Conservation (phyloP, 768 basidiomycete genomes). For the Suillus discolor region DNA sequence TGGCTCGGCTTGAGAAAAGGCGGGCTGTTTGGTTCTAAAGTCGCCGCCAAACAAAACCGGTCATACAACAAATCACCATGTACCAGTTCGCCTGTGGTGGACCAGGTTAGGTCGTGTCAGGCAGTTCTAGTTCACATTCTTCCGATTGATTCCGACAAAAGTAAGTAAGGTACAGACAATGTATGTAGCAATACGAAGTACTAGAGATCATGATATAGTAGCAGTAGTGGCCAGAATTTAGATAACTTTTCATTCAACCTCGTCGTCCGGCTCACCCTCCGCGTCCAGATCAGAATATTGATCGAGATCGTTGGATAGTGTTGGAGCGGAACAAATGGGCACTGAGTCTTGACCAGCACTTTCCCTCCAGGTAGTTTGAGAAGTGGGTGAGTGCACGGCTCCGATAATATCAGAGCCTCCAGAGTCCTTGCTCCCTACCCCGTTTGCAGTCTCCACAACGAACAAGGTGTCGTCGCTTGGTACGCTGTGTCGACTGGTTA, state of each 20-base stretch:
- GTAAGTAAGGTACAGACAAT: slow-evolving; percentile 11
- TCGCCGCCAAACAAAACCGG: slow-evolving; percentile 24
- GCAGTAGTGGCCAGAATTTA: slow-evolving; percentile 24
- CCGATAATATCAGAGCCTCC: slow-evolving; percentile 15
- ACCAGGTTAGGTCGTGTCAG: not conserved
- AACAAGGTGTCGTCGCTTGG: slow-evolving; percentile 62
- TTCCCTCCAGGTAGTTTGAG: slow-evolving; percentile 21
- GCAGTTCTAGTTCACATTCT: slow-evolving; percentile 1
- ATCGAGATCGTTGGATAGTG: slow-evolving; percentile 22
- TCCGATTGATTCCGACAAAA: slow-evolving; percentile 4
- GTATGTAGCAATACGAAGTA: slow-evolving; percentile 18
- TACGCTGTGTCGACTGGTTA: slow-evolving; percentile 54
- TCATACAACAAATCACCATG: slow-evolving; percentile 12
- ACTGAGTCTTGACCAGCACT: slow-evolving; percentile 5
- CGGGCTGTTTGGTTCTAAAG: slow-evolving; percentile 17
- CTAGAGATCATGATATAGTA: slow-evolving; percentile 24
- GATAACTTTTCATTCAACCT: slow-evolving; percentile 44
- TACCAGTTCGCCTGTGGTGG: slow-evolving; percentile 23
- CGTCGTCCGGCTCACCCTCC: slow-evolving; percentile 47
- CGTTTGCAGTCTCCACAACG: slow-evolving; percentile 34
- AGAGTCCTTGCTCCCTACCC: slow-evolving; percentile 28
- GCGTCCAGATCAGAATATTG: slow-evolving; percentile 42
- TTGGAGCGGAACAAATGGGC: slow-evolving; percentile 17
- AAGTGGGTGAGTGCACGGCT: slow-evolving; percentile 14
- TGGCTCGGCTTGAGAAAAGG: slow-evolving; percentile 33